phyloP scores from a whole-genome alignment of 129 eudicot genomes.

The Pittosporum tobira region DNA sequence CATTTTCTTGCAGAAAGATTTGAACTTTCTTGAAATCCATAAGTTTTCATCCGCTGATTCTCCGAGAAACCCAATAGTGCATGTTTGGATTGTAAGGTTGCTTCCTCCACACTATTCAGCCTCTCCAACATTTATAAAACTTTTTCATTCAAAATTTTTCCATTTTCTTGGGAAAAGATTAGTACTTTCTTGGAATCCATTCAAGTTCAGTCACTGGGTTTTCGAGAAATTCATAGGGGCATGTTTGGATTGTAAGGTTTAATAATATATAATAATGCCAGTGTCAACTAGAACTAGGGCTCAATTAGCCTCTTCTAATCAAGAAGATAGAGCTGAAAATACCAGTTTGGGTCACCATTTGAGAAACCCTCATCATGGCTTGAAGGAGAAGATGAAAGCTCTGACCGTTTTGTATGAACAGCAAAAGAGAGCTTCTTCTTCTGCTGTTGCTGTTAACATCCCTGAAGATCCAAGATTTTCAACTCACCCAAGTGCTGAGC shows the following conservation, averaged over 20 bases:
- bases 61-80: too few species aligned
- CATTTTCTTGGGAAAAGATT: conserved; percentile 3
- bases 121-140: not conserved
- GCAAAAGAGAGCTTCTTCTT: conserved; percentile 40
- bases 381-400: conserved; percentile 86
- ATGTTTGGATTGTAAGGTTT: conserved; percentile 25
- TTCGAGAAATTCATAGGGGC: conserved; percentile 30
- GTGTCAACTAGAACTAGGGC: conserved; percentile 87
- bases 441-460: conserved; percentile 22
- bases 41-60: too few species aligned
- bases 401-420: conserved; percentile 72
- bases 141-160: conserved; percentile 14
- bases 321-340: conserved; percentile 29
- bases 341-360: conserved; percentile 18
- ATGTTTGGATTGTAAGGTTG: too few species aligned
- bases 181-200: conserved; percentile 7
- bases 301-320: conserved; percentile 20
- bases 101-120: conserved; percentile 11
- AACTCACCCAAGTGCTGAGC: conserved; percentile 41
- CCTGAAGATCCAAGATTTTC: conserved; percentile 27
- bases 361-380: conserved; percentile 75
- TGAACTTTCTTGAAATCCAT: too few species aligned
- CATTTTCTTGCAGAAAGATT: too few species aligned
- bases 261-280: conserved; percentile 57
- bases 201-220: conserved; percentile 13